These are phyloP conservation scores for Penicillium concentricum DNA, from an alignment of 2,329 filamentous ascomycete genomes.

Conservation along the genomic window DNA sequence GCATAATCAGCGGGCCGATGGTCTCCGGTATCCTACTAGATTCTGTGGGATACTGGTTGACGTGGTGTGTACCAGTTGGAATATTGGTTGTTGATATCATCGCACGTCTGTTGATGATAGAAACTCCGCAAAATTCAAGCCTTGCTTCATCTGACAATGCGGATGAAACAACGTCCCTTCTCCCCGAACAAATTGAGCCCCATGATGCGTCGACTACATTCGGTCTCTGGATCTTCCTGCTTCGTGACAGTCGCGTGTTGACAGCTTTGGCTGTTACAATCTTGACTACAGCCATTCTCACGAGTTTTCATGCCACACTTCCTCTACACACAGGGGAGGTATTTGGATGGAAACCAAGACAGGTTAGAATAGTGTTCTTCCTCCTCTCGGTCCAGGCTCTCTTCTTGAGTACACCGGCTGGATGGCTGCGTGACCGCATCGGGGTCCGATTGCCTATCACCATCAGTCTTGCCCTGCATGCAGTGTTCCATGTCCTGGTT, in stretches of 20 bases:
- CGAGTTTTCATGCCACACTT: conserved; percentile 25
- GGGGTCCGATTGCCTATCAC: background rate
- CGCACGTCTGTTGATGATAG: conserved; percentile 27
- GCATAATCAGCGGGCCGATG: conserved; percentile 17
- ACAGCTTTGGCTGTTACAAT: conserved; percentile 7
- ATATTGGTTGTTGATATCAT: conserved; percentile 25
- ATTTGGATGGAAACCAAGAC: conserved; percentile 21
- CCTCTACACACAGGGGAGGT: conserved; percentile 20
- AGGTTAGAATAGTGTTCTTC: conserved; percentile 1
- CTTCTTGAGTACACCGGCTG: conserved; percentile 4
- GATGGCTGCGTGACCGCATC: conserved; percentile 7
- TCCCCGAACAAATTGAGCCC: background rate
- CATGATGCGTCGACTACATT: background rate
- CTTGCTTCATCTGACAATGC: background rate
- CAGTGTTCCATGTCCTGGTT: background rate
- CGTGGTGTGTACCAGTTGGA: conserved; percentile 19
- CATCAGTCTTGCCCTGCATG: background rate
- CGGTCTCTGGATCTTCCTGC: conserved; percentile 13
- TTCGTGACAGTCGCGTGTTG: conserved; percentile 14
- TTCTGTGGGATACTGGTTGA: conserved; percentile 21
- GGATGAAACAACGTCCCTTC: background rate
- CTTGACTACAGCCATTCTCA: conserved; percentile 9
- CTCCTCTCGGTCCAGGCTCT: conserved; percentile 1
- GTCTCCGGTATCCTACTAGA: conserved; percentile 22
- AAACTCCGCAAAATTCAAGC: conserved; percentile 1